Conservation (phyloP, 345 rosid species). For the Durio zibethinus region DNA sequence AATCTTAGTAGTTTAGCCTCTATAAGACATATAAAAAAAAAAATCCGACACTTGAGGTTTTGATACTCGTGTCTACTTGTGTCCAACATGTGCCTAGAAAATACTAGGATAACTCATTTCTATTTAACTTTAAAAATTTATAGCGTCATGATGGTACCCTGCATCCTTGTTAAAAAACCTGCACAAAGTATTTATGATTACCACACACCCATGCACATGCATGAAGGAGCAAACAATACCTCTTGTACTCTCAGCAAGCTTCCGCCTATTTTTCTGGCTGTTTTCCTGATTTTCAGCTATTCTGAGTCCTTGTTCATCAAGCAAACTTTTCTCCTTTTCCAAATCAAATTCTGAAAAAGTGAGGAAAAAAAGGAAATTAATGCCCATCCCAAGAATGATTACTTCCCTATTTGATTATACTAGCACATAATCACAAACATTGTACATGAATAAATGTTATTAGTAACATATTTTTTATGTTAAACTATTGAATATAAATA, state of each 20-base stretch:
- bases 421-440: background rate
- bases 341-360: slow-evolving; percentile 65
- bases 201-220: background rate
- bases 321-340: slow-evolving; percentile 82
- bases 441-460: background rate
- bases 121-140: background rate
- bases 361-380: background rate
- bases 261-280: slow-evolving; percentile 89
- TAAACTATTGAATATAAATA: background rate
- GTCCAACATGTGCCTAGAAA: background rate
- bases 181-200: background rate
- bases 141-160: background rate
- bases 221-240: slow-evolving; percentile 39
- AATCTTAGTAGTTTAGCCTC: background rate
- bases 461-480: background rate
- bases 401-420: background rate
- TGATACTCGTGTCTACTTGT: background rate
- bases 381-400: background rate
- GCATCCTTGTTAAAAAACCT: background rate
- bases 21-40: background rate
- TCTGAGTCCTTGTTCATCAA: slow-evolving; percentile 93
- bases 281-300: slow-evolving; percentile 97
- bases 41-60: background rate
- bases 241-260: slow-evolving; percentile 98
- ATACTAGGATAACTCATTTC: background rate